phyloP scores from a whole-genome alignment of 805 yeast species.

The Monosporozyma yasuniensis region DNA sequence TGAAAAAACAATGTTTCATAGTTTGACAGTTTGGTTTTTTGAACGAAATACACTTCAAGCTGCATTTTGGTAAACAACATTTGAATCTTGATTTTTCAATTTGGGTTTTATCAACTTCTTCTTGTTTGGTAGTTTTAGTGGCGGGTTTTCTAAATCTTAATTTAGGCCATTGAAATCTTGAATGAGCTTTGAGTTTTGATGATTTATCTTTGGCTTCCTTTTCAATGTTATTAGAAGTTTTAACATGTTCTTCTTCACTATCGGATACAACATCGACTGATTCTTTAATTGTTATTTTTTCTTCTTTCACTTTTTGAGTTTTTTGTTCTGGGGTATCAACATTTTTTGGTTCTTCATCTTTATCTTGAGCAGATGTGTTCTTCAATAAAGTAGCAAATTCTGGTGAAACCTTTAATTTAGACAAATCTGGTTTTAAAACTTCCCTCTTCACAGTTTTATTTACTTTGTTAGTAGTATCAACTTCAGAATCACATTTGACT shows the following conservation, averaged over 20 bases:
- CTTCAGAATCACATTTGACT: slow-evolving; percentile 2
- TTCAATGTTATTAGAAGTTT: neutral
- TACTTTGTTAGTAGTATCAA: neutral
- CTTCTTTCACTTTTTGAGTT: neutral
- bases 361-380: neutral
- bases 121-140: neutral
- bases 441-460: neutral
- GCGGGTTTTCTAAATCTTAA: neutral
- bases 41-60: neutral
- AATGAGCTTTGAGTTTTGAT: neutral
- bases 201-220: neutral
- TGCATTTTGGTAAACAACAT: neutral
- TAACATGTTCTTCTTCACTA: neutral
- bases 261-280: neutral
- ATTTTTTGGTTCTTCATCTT: neutral
- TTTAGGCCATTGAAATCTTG: neutral
- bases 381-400: slow-evolving; percentile 31
- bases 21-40: neutral
- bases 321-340: neutral
- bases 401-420: slow-evolving; percentile 23
- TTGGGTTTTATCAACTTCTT: neutral
- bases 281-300: neutral
- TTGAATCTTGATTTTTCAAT: neutral
- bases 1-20: neutral
- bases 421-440: slow-evolving; percentile 22